Evolutionary conservation across 208 protist species (phyloP), one percentile per base, ranked within the genome.

Genomic region (Borovskyia barvae): DNA sequence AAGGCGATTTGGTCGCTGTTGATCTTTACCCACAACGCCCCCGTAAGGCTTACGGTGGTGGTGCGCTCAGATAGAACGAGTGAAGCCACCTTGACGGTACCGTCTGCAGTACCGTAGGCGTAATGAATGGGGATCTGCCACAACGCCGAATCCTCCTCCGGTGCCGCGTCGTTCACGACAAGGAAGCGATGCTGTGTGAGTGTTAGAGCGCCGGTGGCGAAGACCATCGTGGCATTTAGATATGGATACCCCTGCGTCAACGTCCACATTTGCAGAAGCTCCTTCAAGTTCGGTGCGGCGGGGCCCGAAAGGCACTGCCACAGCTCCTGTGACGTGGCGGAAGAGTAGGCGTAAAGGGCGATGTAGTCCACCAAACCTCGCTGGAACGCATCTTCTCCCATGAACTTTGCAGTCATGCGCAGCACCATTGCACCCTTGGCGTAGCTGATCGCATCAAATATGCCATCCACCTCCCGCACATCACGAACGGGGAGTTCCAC

Each of bases 371-470:
- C 39, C 22, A 97, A 64, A 9, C 82, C 90, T 32, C 75, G 61
- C 57, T 82, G 77, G 49, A 98, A 97, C 12, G 70, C 78, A 19
- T 69, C 80, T 48, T 79, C 66, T 52, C 92, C 90, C 55, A 98
- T 78, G 56, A 84, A 92, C 45, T 85, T 78, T 40, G 78, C 69
- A 14, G 84, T 63, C 95, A 98, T 97, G 55, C 84, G 78, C 8
- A 98, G 52, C 17, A 97, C 60, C 65, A 79, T 79, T 28, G 72
- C 74, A 35, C 92, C 94, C 60, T 97, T 97, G 19, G 66, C 80
- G 73, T 97, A 97, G 57, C 76, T 87, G 64, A 97, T 97, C 26
- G 75, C 87, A 76, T 97, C 93, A 69, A 97, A 97, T 58, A 97
- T 95, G 50, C 93, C 81, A 49, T 98, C 85, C 54, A 97, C 83